Evolutionary conservation across 2,329 filamentous ascomycete genomes (phyloP).

Genomic region (Pyrenochaeta sp.): DNA sequence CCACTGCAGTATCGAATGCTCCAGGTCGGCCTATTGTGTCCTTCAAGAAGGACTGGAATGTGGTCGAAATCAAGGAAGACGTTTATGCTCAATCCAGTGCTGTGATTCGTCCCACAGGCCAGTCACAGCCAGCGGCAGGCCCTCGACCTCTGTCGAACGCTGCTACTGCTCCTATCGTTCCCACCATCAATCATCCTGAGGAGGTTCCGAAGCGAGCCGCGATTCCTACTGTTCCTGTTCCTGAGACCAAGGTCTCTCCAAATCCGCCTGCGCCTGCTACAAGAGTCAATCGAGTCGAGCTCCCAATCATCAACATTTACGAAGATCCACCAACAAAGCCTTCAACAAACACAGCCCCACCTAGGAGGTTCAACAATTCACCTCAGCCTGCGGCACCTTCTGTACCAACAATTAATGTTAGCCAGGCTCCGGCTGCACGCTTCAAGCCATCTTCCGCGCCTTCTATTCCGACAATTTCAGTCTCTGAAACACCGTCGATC

Average conservation of each 20-base stretch:
- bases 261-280: conserved; percentile 24
- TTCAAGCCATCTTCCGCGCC: conserved; percentile 32
- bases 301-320: conserved; percentile 33
- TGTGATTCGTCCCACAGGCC: conserved; percentile 23
- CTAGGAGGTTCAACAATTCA: conserved; percentile 40
- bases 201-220: conserved; percentile 23
- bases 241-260: conserved; percentile 41
- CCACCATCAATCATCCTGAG: conserved; percentile 61
- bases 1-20: conserved; percentile 88
- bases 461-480: conserved; percentile 24
- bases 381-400: conserved; percentile 26
- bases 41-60: conserved; percentile 85
- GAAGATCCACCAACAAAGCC: conserved; percentile 39
- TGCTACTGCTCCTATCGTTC: conserved; percentile 53
- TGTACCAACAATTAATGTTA: conserved; percentile 59
- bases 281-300: conserved; percentile 23
- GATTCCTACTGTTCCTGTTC: conserved; percentile 32
- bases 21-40: conserved; percentile 95
- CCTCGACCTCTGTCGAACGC: conserved; percentile 44
- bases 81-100: conserved; percentile 37
- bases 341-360: conserved; percentile 28
- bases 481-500: conserved; percentile 34
- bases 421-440: conserved; percentile 48
- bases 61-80: conserved; percentile 72
- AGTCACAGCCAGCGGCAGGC: conserved; percentile 22